Conservation (phyloP, 306 rosid species). For the Quillaja saponaria region DNA sequence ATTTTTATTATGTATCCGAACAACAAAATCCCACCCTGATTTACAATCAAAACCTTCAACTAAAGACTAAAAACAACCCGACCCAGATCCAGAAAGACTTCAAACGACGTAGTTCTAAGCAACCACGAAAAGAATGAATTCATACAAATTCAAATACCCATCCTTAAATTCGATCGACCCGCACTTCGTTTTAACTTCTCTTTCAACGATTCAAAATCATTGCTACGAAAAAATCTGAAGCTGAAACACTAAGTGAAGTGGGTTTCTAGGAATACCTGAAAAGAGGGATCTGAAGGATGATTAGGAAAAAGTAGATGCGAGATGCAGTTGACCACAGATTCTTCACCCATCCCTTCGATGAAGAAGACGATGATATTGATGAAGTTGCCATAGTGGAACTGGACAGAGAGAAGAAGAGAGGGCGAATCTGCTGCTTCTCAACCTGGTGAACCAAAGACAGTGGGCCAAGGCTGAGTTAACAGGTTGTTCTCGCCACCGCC, state of each 20-base stretch:
- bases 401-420: constrained; percentile 8
- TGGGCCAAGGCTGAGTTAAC: not conserved
- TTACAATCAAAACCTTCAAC: too few relatives aligned
- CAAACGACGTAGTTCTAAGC: too few relatives aligned
- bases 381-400: constrained; percentile 48
- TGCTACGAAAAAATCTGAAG: not conserved
- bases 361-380: constrained; percentile 27
- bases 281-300: constrained; percentile 89
- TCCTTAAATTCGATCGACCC: too few relatives aligned
- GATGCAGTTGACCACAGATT: constrained; percentile 55
- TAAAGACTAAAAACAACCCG: too few relatives aligned
- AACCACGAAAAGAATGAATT: too few relatives aligned
- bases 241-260: not conserved
- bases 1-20: too few relatives aligned
- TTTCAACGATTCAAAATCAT: too few relatives aligned
- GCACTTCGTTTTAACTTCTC: too few relatives aligned
- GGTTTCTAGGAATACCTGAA: constrained; percentile 61
- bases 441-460: not conserved
- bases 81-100: too few relatives aligned
- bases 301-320: constrained; percentile 67
- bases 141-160: too few relatives aligned
- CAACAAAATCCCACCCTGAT: too few relatives aligned
- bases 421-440: constrained; percentile 28
- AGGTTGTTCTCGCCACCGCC: not conserved
- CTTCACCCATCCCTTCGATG: constrained; percentile 55